Percentiles rank a stretch among this genome's conserved stretches.
Evolutionary conservation across 805 yeast genomes (phyloP).

Genomic region (Wickerhamiella qilinensis): DNA sequence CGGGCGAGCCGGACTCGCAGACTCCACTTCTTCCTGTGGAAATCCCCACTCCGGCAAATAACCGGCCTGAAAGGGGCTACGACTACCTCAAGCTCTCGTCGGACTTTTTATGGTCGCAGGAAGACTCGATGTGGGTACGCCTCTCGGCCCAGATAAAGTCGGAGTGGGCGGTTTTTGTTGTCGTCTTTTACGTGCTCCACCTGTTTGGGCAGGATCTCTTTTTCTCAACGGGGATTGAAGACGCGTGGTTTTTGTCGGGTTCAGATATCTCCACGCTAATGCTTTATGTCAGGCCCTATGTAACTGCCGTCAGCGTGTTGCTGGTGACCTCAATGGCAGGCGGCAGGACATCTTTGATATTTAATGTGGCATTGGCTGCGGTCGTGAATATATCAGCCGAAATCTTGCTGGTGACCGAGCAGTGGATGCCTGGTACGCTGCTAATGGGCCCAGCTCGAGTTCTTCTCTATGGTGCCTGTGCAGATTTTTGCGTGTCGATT

Average conservation of each 20-base stretch:
- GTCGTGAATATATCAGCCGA: not conserved
- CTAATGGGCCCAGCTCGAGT: constrained; percentile 1
- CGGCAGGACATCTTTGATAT: not conserved
- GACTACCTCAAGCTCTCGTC: not conserved
- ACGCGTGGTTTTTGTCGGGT: constrained; percentile 1
- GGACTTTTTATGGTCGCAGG: not conserved
- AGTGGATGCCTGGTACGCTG: constrained; percentile 2
- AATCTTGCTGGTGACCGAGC: not conserved
- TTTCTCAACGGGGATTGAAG: constrained; percentile 4
- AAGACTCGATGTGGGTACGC: not conserved
- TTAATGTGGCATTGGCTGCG: not conserved
- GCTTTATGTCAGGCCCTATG: not conserved
- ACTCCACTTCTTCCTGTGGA: not conserved
- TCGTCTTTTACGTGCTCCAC: not conserved
- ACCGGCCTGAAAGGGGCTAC: no score
- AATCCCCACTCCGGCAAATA: no score
- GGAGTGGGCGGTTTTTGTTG: constrained; percentile 1
- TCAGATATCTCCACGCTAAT: not conserved
- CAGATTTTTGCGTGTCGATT: constrained; percentile 2
- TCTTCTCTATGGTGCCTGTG: not conserved
- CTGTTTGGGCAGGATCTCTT: not conserved
- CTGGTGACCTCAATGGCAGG: not conserved
- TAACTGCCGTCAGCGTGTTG: constrained; percentile 1
- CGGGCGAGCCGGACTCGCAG: not conserved
- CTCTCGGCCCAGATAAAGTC: not conserved